Evolutionary conservation across 2,329 filamentous ascomycete genomes (phyloP).

Genomic region (Calonectria pteridis): DNA sequence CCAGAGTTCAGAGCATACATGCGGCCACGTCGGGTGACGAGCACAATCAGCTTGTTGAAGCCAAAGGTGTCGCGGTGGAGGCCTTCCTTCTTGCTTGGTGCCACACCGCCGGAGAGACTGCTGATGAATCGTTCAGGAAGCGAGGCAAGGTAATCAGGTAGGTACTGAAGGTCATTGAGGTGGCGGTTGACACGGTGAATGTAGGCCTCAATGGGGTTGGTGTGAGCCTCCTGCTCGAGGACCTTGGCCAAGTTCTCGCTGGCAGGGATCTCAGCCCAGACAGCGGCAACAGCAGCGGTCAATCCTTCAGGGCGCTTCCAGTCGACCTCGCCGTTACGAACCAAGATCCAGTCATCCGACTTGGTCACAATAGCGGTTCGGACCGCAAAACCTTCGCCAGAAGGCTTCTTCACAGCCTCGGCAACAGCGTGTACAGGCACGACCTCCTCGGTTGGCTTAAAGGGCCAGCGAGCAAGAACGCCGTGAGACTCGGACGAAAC

Average conservation of each 20-base stretch:
- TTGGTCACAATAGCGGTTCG: conserved; percentile 78
- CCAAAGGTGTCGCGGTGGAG: conserved; percentile 83
- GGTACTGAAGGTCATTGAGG: conserved; percentile 78
- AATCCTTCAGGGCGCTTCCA: conserved; percentile 90
- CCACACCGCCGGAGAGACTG: conserved; percentile 71
- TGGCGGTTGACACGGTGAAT: conserved; percentile 89
- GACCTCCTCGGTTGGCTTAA: conserved; percentile 60
- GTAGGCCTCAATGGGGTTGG: conserved; percentile 85
- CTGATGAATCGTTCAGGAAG: conserved; percentile 78
- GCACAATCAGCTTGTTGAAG: conserved; percentile 85
- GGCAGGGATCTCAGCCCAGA: conserved; percentile 82
- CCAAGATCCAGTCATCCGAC: conserved; percentile 82
- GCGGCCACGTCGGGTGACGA: conserved; percentile 84
- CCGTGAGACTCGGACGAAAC: conserved; percentile 82
- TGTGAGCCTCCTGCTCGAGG: conserved; percentile 87
- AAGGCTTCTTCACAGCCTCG: conserved; percentile 82
- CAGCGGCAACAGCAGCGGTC: conserved; percentile 81
- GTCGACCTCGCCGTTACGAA: conserved; percentile 83
- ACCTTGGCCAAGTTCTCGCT: conserved; percentile 82
- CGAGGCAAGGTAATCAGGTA: conserved; percentile 79
- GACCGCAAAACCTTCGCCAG: conserved; percentile 77
- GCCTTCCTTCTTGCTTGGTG: conserved; percentile 56
- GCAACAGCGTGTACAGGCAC: conserved; percentile 77
- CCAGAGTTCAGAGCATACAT: conserved; percentile 85
- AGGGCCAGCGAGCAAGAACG: conserved; percentile 80